Evolutionary conservation across 495 filamentous ascomycete species (phyloP), one percentile per base, ranked within the genome.

Genomic region (Talaromyces nanjingensis): DNA sequence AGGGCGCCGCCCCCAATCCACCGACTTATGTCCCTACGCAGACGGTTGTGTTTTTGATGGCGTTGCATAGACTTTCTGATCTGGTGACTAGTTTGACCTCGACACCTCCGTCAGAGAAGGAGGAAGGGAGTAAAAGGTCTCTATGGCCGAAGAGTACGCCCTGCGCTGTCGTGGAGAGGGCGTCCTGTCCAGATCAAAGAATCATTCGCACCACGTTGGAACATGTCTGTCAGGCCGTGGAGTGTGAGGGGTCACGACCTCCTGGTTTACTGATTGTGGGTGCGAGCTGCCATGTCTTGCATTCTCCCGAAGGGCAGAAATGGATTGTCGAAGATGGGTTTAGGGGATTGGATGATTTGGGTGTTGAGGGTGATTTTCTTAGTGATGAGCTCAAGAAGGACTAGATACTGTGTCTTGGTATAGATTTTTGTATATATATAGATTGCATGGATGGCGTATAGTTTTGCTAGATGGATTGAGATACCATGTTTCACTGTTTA

Each of bases 11-110:
- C 2, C 91, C 91, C 0, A 79, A 84, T 22, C 91, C 91, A 47
- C 96, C 94, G 0, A 86, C 87, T 66, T 97, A 86, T 70, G 85
- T 93, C 2, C 72, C 75, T 0, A 88, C 83, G 3, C 82, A 92
- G 64, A 98, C 94, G 0, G 90, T 92, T 4, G 89, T 98, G n/a
- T 97, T 97, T 63, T 74, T 98, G 29, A 98, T 98, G 94, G 90
- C 92, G 33, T 76, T 98, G 64, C 94, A 98, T 77, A 84, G 94
- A 16, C 83, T 98, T 1, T 80, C 71, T 16, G 86, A 84, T 5
- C 76, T 98, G 0, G 82, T 97, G 2, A 79, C 78, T 3, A 84
- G 87, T 62, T 72, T 93, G 62, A 89, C 86, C 34, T 56, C 25
- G 7, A 16, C 18, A 22, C 6, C 20, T 60, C 70, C 14, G 27